A percentile compares a stretch with the other conserved stretches of the same genome.
Evolutionary conservation across 495 filamentous ascomycete species (phyloP).

Genomic region (Arthonia radiata): DNA sequence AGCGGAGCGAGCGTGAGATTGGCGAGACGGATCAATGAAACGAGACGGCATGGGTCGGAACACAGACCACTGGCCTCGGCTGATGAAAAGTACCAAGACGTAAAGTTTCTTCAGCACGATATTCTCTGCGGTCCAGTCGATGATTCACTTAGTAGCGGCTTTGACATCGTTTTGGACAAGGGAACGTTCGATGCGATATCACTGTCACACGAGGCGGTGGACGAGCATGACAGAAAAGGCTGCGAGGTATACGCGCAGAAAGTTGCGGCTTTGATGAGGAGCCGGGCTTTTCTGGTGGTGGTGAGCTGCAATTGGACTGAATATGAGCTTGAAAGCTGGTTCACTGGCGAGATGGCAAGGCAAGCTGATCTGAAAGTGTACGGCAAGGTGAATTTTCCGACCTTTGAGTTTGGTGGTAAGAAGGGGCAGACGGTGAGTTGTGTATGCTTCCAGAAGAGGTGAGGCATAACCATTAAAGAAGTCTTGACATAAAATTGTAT

Average conservation of each 20-base stretch:
- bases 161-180: conserved; percentile 83
- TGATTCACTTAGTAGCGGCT: conserved; percentile 22
- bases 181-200: conserved; percentile 91
- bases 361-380: conserved; percentile 25
- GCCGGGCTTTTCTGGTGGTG: conserved; percentile 50
- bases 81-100: conserved; percentile 5
- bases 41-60: conserved; percentile 1
- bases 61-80: conserved; percentile 4
- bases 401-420: conserved; percentile 64
- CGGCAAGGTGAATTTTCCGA: conserved; percentile 51
- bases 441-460: conserved; percentile 39
- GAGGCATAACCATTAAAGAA: conserved; percentile 1
- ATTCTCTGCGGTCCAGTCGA: conserved; percentile 28
- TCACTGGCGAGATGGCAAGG: conserved; percentile 22
- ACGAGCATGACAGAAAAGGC: conserved; percentile 27
- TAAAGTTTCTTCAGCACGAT: conserved; percentile 55
- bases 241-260: conserved; percentile 49
- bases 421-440: conserved; percentile 70
- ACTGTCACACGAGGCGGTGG: too few relatives aligned
- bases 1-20: conserved; percentile 45
- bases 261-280: conserved; percentile 36
- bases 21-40: conserved; percentile 19
- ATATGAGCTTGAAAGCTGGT: conserved; percentile 57
- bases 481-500: too few relatives aligned
- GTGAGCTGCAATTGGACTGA: conserved; percentile 98